phyloP scores from a whole-genome alignment of 179 eudicot species.

The Silene noctiflora region DNA sequence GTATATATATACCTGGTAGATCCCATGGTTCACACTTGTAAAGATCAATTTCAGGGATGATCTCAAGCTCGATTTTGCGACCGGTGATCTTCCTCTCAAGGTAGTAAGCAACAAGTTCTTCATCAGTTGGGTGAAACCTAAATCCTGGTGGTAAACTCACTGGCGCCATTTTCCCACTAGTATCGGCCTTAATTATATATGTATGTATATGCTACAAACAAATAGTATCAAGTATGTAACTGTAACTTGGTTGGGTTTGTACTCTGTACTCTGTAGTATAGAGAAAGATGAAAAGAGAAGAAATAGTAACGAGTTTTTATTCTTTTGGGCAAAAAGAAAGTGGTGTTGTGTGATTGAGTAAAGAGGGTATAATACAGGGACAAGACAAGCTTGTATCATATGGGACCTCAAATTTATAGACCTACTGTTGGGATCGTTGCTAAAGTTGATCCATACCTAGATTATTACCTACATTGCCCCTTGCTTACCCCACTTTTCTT shows the following conservation, averaged over 20 bases:
- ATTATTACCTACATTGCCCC: conserved; percentile 20
- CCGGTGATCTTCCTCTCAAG: conserved; percentile 53
- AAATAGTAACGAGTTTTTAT: not conserved
- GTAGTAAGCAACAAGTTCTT: conserved; percentile 54
- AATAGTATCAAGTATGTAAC: too few species aligned
- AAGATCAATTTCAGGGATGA: conserved; percentile 57
- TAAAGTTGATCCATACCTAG: conserved; percentile 22
- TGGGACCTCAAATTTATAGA: conserved; percentile 32
- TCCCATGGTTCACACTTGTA: conserved; percentile 48
- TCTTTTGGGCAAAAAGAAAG: conserved; percentile 3
- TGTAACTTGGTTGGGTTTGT: not conserved
- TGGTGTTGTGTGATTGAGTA: not conserved
- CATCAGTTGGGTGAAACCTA: conserved; percentile 57
- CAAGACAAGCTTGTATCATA: conserved; percentile 30
- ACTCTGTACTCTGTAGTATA: not conserved
- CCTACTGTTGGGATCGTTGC: conserved; percentile 38
- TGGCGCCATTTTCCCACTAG: conserved; percentile 33
- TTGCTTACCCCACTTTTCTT: not conserved
- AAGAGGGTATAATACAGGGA: conserved; percentile 10
- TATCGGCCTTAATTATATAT: too few species aligned
- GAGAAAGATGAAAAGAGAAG: not conserved
- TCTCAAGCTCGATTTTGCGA: conserved; percentile 47
- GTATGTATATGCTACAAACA: too few species aligned
- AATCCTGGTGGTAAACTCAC: conserved; percentile 53
- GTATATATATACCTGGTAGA: conserved; percentile 44